A percentile compares a stretch with the other conserved stretches of the same genome.
Evolutionary conservation across 2,329 filamentous ascomycete genomes (phyloP).

Genomic region (Alternaria triticina): DNA sequence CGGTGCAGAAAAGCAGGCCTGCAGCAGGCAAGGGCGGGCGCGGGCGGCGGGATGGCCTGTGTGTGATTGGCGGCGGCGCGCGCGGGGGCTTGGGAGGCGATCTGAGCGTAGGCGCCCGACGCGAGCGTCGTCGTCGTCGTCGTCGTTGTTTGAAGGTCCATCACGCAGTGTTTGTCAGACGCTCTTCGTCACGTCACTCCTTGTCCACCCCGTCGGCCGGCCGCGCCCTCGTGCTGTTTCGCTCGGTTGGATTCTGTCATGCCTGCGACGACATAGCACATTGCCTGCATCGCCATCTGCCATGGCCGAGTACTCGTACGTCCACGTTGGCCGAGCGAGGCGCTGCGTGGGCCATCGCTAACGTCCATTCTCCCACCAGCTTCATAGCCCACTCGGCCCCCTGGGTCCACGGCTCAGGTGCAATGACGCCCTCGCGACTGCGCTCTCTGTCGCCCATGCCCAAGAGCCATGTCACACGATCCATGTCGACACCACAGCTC

Average conservation of each 20-base stretch:
- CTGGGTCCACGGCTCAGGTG: constrained; percentile 42
- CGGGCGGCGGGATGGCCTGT: constrained; percentile 3
- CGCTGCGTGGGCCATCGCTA: constrained; percentile 13
- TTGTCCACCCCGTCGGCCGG: constrained; percentile 27
- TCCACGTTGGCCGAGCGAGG: constrained; percentile 11
- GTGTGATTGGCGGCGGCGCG: constrained; percentile 5
- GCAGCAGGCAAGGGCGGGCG: constrained; percentile 1
- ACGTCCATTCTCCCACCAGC: constrained; percentile 26
- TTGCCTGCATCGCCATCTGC: constrained; percentile 6
- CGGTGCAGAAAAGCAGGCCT: not conserved
- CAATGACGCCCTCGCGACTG: constrained; percentile 44
- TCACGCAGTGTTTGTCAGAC: not conserved
- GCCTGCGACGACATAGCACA: constrained; percentile 5
- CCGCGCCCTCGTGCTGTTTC: not conserved
- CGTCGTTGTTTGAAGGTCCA: not conserved
- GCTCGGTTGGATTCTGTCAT: constrained; percentile 13
- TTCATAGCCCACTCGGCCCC: constrained; percentile 42
- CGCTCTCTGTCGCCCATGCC: constrained; percentile 46
- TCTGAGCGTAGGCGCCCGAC: constrained; percentile 23
- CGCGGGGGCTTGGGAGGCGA: constrained; percentile 6
- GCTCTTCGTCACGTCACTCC: constrained; percentile 38
- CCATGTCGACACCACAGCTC: constrained; percentile 47
- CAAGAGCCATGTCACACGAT: constrained; percentile 47
- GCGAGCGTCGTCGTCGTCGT: not conserved
- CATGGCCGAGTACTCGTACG: constrained; percentile 37